Conservation (phyloP, 441 rosid species). For the Arabidopsis hybrid region DNA sequence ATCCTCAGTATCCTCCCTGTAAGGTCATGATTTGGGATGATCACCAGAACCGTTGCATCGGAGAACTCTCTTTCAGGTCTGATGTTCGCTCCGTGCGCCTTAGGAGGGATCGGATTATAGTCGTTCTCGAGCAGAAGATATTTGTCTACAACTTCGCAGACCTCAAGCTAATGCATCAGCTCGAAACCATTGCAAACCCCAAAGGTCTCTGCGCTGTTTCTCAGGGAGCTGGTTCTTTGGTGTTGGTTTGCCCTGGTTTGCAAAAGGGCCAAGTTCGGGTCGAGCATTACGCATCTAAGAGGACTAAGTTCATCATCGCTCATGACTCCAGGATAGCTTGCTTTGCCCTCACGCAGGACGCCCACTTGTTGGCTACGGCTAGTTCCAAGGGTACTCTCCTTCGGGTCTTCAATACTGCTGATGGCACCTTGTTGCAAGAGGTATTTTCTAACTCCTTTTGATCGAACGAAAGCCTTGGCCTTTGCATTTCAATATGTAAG, state of each 20-base stretch:
- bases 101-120: constrained; percentile 77
- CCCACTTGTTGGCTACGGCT: constrained; percentile 78
- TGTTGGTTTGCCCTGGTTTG: constrained; percentile 84
- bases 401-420: constrained; percentile 71
- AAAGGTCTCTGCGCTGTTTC: constrained; percentile 87
- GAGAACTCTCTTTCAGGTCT: constrained; percentile 85
- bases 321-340: constrained; percentile 92
- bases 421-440: constrained; percentile 83
- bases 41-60: constrained; percentile 83
- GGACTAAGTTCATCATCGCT: constrained; percentile 89
- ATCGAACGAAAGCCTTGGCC: background rate
- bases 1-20: constrained; percentile 58
- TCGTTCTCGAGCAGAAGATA: constrained; percentile 80
- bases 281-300: constrained; percentile 82
- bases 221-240: constrained; percentile 74
- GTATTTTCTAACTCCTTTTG: constrained; percentile 41
- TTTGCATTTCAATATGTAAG: background rate
- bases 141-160: constrained; percentile 83
- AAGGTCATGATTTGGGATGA: constrained; percentile 98
- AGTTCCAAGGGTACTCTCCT: constrained; percentile 89
- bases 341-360: constrained; percentile 80
- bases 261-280: constrained; percentile 91
- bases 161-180: constrained; percentile 79
- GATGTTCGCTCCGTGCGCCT: constrained; percentile 82
- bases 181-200: constrained; percentile 83